Evolutionary conservation across 2,329 filamentous ascomycete species (phyloP).

Genomic region (Botryotinia calthae): DNA sequence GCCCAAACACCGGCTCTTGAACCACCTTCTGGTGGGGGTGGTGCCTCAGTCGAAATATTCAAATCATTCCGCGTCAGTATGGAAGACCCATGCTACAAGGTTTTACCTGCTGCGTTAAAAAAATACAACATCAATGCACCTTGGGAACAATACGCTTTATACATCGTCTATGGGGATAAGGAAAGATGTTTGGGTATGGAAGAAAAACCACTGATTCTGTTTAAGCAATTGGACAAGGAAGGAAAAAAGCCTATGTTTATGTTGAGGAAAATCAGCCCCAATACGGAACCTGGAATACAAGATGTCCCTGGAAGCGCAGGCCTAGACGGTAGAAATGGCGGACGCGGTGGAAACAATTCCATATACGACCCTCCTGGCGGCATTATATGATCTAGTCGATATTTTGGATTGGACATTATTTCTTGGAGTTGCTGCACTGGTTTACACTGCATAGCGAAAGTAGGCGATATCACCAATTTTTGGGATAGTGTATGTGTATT

Average conservation of each 20-base stretch:
- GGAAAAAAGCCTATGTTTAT: slow-evolving; percentile 88
- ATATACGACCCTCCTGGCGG: slow-evolving; percentile 38
- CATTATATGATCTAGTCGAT: slow-evolving; percentile 34
- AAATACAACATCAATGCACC: slow-evolving; percentile 99
- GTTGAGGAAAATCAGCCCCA: slow-evolving; percentile 54
- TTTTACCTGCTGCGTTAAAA: slow-evolving; percentile 89
- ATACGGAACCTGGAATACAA: slow-evolving; percentile 39
- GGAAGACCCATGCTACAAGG: slow-evolving; percentile 97
- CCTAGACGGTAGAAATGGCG: slow-evolving; percentile 26
- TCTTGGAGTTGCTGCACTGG: slow-evolving; percentile 18
- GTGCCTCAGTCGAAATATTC: slow-evolving; percentile 84
- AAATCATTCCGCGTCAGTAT: slow-evolving; percentile 98
- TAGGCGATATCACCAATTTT: slow-evolving; percentile 15
- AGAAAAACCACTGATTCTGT: slow-evolving; percentile 90
- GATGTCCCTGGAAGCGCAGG: slow-evolving; percentile 37
- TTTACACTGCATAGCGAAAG: slow-evolving; percentile 18
- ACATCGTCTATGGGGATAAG: slow-evolving; percentile 98
- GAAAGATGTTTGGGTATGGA: slow-evolving; percentile 89
- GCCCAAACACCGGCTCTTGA: slow-evolving; percentile 62
- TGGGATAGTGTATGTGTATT: slow-evolving; percentile 20
- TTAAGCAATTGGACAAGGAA: slow-evolving; percentile 96
- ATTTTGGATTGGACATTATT: slow-evolving; percentile 15
- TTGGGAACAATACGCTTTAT: slow-evolving; percentile 95
- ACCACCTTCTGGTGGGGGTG: slow-evolving; percentile 50
- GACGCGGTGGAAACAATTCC: slow-evolving; percentile 25